These are phyloP conservation scores for Trichoderma reesei DNA, from an alignment of 495 filamentous ascomycete species.

Conservation along the genomic window DNA sequence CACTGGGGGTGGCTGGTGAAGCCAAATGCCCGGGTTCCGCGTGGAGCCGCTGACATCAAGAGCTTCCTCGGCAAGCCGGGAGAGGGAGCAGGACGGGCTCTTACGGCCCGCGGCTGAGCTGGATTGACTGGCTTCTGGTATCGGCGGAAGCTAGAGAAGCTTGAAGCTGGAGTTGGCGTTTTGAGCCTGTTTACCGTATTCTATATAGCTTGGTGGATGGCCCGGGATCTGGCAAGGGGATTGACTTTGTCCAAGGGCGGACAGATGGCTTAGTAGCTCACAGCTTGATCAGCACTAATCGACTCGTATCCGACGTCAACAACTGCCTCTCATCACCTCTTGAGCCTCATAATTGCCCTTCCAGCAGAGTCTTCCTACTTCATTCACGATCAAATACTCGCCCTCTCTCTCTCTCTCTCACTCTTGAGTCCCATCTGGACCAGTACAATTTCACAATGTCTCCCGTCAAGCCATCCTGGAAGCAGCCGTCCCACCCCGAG, in stretches of 20 bases:
- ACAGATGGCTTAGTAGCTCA: not conserved
- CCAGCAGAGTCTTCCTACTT: not conserved
- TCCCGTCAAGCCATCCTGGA: constrained; percentile 41
- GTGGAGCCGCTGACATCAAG: constrained; percentile 1
- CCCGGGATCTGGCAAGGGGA: not conserved
- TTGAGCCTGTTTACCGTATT: not conserved
- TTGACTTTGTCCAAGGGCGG: not conserved
- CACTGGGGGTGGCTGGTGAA: too few relatives aligned
- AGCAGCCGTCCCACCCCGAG: constrained; percentile 42
- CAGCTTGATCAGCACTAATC: not conserved
- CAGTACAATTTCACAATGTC: constrained; percentile 24
- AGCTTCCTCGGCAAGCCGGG: not conserved
- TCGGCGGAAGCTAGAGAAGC: not conserved
- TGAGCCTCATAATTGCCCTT: too few relatives aligned
- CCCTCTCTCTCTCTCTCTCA: too few relatives aligned
- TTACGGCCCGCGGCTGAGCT: not conserved
- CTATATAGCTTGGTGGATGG: not conserved
- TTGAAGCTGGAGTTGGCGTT: not conserved
- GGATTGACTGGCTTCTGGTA: not conserved
- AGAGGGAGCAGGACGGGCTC: not conserved
- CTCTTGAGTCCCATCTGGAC: not conserved
- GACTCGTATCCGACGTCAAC: not conserved
- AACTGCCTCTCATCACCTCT: not conserved
- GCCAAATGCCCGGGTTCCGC: not conserved
- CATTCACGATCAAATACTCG: not conserved